Evolutionary conservation across 768 basidiomycete species (phyloP).

Genomic region (Kwoniella mangroviensis): DNA sequence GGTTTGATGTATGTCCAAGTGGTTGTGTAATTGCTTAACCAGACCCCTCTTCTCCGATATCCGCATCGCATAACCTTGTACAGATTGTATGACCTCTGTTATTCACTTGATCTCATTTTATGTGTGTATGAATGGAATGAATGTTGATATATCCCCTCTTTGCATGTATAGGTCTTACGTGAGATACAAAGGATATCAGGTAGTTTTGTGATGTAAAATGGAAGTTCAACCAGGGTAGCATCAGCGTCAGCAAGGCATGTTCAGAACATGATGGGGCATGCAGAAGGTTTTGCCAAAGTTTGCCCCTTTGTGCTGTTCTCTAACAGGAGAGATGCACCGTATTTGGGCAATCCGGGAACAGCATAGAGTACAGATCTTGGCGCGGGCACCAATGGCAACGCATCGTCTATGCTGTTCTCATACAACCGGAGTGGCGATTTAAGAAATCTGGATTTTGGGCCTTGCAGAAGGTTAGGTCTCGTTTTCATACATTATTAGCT

Average conservation of each 20-base stretch:
- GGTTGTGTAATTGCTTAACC: constrained; percentile 35
- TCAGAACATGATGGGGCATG: not conserved
- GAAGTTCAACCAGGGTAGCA: not conserved
- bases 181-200: not conserved
- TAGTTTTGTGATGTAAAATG: not conserved
- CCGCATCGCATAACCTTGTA: no score
- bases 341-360: not conserved
- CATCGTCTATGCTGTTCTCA: not conserved
- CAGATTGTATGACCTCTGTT: no score
- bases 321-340: not conserved
- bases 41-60: not conserved
- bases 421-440: not conserved
- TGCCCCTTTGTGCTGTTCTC: not conserved
- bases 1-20: constrained; percentile 52
- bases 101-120: not conserved
- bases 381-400: not conserved
- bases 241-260: not conserved
- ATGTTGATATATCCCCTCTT: not conserved
- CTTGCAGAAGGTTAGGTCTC: not conserved
- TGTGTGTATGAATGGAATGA: not conserved
- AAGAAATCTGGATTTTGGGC: not conserved
- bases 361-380: not conserved
- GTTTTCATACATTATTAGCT: not conserved
- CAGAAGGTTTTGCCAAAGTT: not conserved
- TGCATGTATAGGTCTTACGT: not conserved